A percentile compares a stretch with the other conserved stretches of the same genome.
Conservation (phyloP, 2,329 filamentous ascomycete genomes). For the Diaporthe capsici region DNA sequence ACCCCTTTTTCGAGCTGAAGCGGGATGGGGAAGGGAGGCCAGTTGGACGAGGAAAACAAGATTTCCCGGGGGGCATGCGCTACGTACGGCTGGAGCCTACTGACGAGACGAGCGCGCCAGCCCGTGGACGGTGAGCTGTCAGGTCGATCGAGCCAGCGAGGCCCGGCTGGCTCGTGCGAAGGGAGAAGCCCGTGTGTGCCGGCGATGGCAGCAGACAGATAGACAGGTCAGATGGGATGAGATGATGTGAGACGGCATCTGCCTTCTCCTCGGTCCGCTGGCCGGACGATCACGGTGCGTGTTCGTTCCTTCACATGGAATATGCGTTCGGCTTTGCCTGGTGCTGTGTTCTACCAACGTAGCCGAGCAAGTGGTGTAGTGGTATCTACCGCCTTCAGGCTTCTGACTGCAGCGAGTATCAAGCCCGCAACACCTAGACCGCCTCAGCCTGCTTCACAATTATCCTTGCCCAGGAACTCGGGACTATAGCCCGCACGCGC, state of each 20-base stretch:
- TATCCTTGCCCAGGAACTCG: background rate
- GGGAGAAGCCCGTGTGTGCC: background rate
- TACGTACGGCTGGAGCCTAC: slow-evolving; percentile 5
- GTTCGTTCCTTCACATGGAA: slow-evolving; percentile 1
- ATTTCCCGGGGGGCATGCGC: slow-evolving; percentile 13
- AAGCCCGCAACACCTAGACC: background rate
- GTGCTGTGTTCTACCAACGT: background rate
- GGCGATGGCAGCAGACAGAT: background rate
- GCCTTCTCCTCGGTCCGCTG: slow-evolving; percentile 29
- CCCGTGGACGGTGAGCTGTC: slow-evolving; percentile 29
- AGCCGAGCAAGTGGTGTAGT: background rate
- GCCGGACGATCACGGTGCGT: slow-evolving; percentile 20
- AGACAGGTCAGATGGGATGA: slow-evolving; percentile 33
- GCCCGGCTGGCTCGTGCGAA: slow-evolving; percentile 3
- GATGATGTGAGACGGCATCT: slow-evolving; percentile 40
- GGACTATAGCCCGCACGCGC: background rate
- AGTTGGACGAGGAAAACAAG: slow-evolving; percentile 21
- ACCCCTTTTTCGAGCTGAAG: background rate
- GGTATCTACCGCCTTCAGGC: background rate
- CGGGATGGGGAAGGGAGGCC: background rate
- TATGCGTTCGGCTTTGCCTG: background rate
- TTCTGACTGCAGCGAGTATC: background rate
- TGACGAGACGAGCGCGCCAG: background rate
- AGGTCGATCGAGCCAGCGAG: slow-evolving; percentile 14
- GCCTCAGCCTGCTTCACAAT: background rate